A percentile compares a stretch with the other conserved stretches of the same genome.
phyloP scores from a whole-genome alignment of 179 eudicot genomes.

The Silene vulgaris region DNA sequence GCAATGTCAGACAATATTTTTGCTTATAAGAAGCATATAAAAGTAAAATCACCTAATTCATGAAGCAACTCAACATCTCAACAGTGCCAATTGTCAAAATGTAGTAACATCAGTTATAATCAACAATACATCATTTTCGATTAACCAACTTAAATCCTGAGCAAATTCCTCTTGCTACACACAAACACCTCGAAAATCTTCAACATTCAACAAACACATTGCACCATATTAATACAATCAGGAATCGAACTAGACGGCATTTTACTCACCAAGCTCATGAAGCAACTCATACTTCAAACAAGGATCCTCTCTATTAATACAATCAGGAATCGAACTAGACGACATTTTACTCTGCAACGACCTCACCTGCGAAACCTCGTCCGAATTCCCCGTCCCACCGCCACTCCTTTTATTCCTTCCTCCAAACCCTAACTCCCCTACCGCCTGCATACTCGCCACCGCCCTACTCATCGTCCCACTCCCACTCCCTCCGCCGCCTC shows the following conservation, averaged over 20 bases:
- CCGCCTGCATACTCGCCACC: constrained; percentile 90
- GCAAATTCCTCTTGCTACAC: background rate
- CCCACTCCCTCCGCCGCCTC: constrained; percentile 15
- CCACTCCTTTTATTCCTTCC: constrained; percentile 39
- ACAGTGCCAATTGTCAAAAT: background rate
- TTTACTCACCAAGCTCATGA: constrained; percentile 66
- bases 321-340: constrained; percentile 71
- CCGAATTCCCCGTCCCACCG: constrained; percentile 15
- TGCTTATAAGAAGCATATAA: no score
- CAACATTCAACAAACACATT: background rate
- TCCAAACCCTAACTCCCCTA: constrained; percentile 54
- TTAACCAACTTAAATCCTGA: background rate
- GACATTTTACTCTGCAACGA: constrained; percentile 61
- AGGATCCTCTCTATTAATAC: constrained; percentile 81
- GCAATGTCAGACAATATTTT: background rate
- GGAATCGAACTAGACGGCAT: no score
- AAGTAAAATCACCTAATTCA: background rate
- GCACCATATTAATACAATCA: no score
- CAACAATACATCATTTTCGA: background rate
- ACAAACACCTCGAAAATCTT: background rate
- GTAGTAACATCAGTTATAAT: background rate
- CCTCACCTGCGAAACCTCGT: constrained; percentile 39
- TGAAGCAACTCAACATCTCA: background rate
- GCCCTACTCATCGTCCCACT: constrained; percentile 63
- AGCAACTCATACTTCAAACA: constrained; percentile 77